Conservation (phyloP, 305 asterid species). For the Euphrasia arctica region DNA sequence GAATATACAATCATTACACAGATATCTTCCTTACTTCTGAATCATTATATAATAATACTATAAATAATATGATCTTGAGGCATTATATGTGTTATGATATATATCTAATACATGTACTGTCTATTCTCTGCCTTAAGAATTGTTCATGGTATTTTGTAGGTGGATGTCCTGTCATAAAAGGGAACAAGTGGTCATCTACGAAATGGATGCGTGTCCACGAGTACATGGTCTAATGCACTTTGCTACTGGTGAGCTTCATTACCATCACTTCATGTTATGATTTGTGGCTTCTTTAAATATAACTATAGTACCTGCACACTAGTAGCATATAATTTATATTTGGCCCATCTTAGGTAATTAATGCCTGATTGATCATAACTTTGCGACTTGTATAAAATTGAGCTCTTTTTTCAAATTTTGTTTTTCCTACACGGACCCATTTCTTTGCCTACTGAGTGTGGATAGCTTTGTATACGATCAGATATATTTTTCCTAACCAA, state of each 20-base stretch:
- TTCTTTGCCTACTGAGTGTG: constrained; percentile 11
- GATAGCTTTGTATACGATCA: constrained; percentile 2
- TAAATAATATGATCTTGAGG: background rate
- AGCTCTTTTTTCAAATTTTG: constrained; percentile 2
- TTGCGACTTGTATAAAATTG: background rate
- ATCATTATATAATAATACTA: background rate
- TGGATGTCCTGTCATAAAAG: constrained; percentile 88
- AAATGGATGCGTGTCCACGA: constrained; percentile 92
- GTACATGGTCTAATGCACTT: constrained; percentile 47
- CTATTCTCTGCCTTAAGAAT: constrained; percentile 20
- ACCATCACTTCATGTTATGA: background rate
- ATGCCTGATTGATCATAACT: background rate
- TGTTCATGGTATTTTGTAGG: constrained; percentile 42
- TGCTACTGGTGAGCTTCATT: constrained; percentile 14
- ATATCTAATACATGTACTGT: background rate
- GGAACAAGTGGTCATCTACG: constrained; percentile 98
- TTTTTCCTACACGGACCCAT: background rate
- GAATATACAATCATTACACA: background rate
- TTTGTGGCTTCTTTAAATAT: background rate
- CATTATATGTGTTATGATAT: background rate
- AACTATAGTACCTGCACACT: background rate
- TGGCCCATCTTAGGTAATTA: background rate
- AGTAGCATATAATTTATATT: constrained; percentile 5
- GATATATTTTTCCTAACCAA: background rate
- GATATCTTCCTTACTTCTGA: background rate